A percentile compares a stretch with the other conserved stretches of the same genome.
Conservation (phyloP, 2,329 filamentous ascomycete genomes). For the Camptophora hylomeconis region DNA sequence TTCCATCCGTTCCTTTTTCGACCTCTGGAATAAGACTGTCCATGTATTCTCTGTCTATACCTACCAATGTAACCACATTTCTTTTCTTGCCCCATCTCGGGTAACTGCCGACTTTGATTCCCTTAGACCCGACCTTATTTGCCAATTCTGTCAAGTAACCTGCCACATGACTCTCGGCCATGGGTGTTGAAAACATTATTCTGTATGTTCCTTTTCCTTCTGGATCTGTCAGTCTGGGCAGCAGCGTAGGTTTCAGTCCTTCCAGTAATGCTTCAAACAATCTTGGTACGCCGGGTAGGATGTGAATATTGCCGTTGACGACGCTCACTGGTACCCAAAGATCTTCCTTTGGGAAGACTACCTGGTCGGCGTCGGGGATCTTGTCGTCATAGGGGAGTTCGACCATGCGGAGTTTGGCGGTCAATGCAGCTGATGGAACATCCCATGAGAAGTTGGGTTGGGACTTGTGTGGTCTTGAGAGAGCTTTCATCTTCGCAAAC, state of each 20-base stretch:
- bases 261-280: slow-evolving; percentile 71
- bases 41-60: slow-evolving; percentile 59
- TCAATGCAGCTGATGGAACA: slow-evolving; percentile 60
- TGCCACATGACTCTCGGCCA: slow-evolving; percentile 76
- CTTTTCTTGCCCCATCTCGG: slow-evolving; percentile 76
- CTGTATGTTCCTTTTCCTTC: slow-evolving; percentile 69
- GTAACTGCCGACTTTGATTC: slow-evolving; percentile 91
- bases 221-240: slow-evolving; percentile 62
- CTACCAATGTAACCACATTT: slow-evolving; percentile 85
- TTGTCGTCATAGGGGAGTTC: slow-evolving; percentile 64
- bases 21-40: slow-evolving; percentile 70
- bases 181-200: slow-evolving; percentile 72
- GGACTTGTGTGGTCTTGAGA: slow-evolving; percentile 60
- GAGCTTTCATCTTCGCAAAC: slow-evolving; percentile 67
- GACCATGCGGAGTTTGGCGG: slow-evolving; percentile 82
- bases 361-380: slow-evolving; percentile 54
- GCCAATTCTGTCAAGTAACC: slow-evolving; percentile 71
- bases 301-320: slow-evolving; percentile 87
- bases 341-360: slow-evolving; percentile 64
- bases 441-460: slow-evolving; percentile 77
- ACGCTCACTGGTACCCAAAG: slow-evolving; percentile 84
- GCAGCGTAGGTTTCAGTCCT: slow-evolving; percentile 56
- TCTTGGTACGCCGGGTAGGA: slow-evolving; percentile 77
- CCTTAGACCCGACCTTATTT: slow-evolving; percentile 55
- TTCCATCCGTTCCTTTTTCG: slow-evolving; percentile 60